A percentile compares a stretch with the other conserved stretches of the same genome.
These are phyloP conservation scores for Pseudocercospora crystallina DNA, from an alignment of 2,329 filamentous ascomycete species.

Conservation along the genomic window DNA sequence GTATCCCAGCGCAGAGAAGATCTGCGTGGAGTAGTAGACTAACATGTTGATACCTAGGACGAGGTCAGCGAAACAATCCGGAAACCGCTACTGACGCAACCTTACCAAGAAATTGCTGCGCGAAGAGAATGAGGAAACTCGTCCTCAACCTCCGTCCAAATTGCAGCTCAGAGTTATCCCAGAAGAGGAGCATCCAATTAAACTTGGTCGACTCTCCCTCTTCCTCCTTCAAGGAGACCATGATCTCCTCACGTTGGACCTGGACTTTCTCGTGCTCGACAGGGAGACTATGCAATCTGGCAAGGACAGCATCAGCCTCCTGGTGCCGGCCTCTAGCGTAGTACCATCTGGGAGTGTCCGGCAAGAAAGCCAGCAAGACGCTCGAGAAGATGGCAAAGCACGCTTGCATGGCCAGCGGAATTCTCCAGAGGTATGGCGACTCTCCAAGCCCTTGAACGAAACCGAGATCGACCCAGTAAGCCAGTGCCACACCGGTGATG, in stretches of 20 bases:
- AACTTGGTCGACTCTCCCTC: slow-evolving; percentile 17
- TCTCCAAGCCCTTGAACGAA: slow-evolving; percentile 11
- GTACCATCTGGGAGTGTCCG: slow-evolving; percentile 22
- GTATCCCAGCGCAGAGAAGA: slow-evolving; percentile 13
- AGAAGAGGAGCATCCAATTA: no score
- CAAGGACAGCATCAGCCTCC: slow-evolving; percentile 14
- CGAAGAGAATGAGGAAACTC: no score
- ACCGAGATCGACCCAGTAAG: slow-evolving; percentile 20
- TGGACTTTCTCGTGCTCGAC: slow-evolving; percentile 10
- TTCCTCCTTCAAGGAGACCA: slow-evolving; percentile 14
- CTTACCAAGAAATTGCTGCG: slow-evolving; percentile 18
- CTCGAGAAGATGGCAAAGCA: slow-evolving; percentile 23
- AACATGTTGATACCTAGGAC: slow-evolving; percentile 35
- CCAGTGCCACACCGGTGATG: slow-evolving; percentile 16
- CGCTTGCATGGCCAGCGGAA: slow-evolving; percentile 17
- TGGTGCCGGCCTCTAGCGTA: slow-evolving; percentile 11
- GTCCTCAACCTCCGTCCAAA: no score
- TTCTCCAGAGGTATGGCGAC: slow-evolving; percentile 9
- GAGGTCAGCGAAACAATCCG: slow-evolving; percentile 37
- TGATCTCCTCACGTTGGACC: slow-evolving; percentile 12
- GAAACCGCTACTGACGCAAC: no score
- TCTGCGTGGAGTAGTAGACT: slow-evolving; percentile 18
- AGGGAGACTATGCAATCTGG: slow-evolving; percentile 9
- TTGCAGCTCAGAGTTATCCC: no score
- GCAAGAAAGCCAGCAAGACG: slow-evolving; percentile 20